phyloP scores from a whole-genome alignment of 2,329 filamentous ascomycete species.

The Trichoderma brevicompactum region DNA sequence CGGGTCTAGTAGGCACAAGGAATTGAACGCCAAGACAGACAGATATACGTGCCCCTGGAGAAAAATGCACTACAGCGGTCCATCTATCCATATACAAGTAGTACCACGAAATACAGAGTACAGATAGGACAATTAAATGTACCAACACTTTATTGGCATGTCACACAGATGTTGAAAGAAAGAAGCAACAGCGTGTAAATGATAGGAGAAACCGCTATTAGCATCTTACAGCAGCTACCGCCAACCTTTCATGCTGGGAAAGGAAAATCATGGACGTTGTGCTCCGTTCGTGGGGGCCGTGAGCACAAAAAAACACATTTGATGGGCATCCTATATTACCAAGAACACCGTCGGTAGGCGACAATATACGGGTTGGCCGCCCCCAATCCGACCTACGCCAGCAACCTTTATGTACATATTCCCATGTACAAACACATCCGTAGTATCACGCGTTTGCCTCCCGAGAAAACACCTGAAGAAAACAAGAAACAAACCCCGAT shows the following conservation, averaged over 20 bases:
- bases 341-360: constrained; percentile 11
- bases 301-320: background rate
- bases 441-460: background rate
- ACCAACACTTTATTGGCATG: background rate
- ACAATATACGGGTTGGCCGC: constrained; percentile 7
- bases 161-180: background rate
- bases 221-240: background rate
- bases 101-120: too few relatives aligned
- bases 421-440: background rate
- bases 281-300: background rate
- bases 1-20: background rate
- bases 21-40: background rate
- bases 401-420: background rate
- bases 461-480: constrained; percentile 5
- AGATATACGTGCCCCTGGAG: background rate
- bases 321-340: constrained; percentile 22
- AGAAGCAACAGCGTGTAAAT: too few relatives aligned
- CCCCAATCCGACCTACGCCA: background rate
- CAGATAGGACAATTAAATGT: too few relatives aligned
- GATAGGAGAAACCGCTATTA: too few relatives aligned
- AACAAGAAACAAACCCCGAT: background rate
- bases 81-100: background rate
- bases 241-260: too few relatives aligned
- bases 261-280: background rate
- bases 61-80: background rate